Percentiles rank a stretch among this genome's conserved stretches.
These are phyloP conservation scores for Didymella sp. DNA, from an alignment of 2,329 filamentous ascomycete genomes.

Conservation along the genomic window DNA sequence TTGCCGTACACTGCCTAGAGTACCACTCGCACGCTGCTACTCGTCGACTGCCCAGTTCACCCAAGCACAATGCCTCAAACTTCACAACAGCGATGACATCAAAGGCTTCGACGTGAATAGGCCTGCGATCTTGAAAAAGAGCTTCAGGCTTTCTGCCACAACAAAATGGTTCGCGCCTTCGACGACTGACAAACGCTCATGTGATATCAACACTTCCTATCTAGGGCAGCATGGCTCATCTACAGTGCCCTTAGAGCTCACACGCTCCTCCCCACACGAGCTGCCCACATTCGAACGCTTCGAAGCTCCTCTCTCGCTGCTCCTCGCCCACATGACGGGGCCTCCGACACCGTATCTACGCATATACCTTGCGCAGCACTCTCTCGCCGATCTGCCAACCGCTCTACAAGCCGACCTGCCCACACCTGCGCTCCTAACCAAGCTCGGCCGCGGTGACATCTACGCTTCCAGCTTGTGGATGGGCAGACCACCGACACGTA, in stretches of 20 bases:
- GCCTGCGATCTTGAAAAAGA: conserved; percentile 34
- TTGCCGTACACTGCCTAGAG: not conserved
- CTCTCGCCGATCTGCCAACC: conserved; percentile 71
- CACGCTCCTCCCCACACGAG: conserved; percentile 31
- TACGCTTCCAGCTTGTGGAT: conserved; percentile 90
- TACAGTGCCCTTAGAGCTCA: conserved; percentile 67
- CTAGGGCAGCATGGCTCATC: conserved; percentile 54
- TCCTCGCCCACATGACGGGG: conserved; percentile 62
- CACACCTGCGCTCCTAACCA: conserved; percentile 67
- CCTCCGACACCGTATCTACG: conserved; percentile 41
- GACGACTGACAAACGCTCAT: not conserved
- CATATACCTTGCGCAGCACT: conserved; percentile 88
- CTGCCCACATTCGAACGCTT: conserved; percentile 63
- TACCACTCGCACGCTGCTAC: conserved; percentile 14
- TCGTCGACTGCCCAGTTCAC: conserved; percentile 21
- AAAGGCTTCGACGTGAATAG: conserved; percentile 25
- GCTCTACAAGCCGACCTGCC: conserved; percentile 70
- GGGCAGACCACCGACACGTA: conserved; percentile 84
- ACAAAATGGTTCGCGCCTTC: conserved; percentile 41
- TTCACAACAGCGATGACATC: conserved; percentile 15
- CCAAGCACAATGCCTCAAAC: conserved; percentile 14
- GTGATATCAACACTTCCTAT: conserved; percentile 34
- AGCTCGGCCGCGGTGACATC: conserved; percentile 78
- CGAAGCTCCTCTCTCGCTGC: conserved; percentile 67
- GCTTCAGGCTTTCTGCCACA: conserved; percentile 39